A percentile compares a stretch with the other conserved stretches of the same genome.
Conservation (phyloP, 2,329 filamentous ascomycete species). For the Botryotinia globosa region DNA sequence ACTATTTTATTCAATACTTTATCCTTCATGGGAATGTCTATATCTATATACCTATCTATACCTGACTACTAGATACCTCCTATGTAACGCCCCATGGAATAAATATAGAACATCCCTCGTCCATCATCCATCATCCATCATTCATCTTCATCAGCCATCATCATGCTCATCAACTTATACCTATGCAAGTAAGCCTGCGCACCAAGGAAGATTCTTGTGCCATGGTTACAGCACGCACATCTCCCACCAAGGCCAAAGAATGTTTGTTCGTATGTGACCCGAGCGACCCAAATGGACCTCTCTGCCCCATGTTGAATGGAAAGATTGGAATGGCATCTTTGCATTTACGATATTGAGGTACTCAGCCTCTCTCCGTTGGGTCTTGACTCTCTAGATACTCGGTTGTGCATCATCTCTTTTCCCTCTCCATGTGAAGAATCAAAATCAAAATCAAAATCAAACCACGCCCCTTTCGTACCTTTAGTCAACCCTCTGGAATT, state of each 20-base stretch:
- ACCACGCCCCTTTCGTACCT: too few species aligned
- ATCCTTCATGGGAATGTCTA: background rate
- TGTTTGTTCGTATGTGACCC: conserved; percentile 5
- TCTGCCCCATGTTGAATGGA: background rate
- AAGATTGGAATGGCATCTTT: background rate
- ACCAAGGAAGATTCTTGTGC: background rate
- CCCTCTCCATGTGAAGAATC: background rate
- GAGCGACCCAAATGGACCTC: background rate
- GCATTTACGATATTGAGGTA: background rate
- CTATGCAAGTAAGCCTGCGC: conserved; percentile 19
- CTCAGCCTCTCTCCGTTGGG: background rate
- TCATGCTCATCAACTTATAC: background rate
- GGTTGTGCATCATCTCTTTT: background rate
- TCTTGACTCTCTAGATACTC: background rate
- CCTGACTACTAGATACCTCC: background rate
- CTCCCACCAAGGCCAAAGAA: background rate
- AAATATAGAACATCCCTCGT: background rate
- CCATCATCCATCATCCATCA: background rate
- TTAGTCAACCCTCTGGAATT: background rate
- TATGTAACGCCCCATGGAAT: background rate
- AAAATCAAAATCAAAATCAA: too few species aligned
- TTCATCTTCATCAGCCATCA: background rate
- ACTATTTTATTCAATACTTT: background rate
- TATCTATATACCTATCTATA: too few species aligned
- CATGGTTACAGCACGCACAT: background rate